Conservation (phyloP, 2,329 filamentous ascomycete genomes). For the Onygena corvina region DNA sequence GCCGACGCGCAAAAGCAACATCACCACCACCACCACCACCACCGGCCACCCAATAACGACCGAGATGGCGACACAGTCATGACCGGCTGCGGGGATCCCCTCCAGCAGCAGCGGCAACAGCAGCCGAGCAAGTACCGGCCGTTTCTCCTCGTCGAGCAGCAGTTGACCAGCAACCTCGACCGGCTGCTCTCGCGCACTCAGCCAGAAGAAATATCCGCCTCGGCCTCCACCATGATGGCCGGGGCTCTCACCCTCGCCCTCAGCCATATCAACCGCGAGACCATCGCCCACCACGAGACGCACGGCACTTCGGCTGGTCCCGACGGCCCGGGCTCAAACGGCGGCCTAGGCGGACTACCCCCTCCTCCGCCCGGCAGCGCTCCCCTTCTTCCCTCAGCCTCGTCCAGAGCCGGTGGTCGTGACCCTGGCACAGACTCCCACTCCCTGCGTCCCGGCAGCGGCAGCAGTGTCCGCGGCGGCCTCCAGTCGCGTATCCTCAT, state of each 20-base stretch:
- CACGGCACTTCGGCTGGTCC: slow-evolving; percentile 37
- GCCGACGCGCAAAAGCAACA: slow-evolving; percentile 4
- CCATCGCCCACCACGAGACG: slow-evolving; percentile 51
- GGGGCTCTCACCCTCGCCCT: slow-evolving; percentile 84
- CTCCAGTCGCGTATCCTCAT: slow-evolving; percentile 77
- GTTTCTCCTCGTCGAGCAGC: slow-evolving; percentile 74
- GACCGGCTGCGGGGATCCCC: slow-evolving; percentile 32
- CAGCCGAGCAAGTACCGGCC: slow-evolving; percentile 84
- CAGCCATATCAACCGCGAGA: slow-evolving; percentile 76
- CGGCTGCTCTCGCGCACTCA: slow-evolving; percentile 60
- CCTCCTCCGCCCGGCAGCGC: slow-evolving; percentile 13
- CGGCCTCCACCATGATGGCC: slow-evolving; percentile 70
- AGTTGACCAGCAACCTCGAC: slow-evolving; percentile 62
- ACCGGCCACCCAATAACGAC: slow-evolving; percentile 15
- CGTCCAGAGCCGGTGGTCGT: not conserved
- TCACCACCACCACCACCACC: not conserved
- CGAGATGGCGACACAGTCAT: slow-evolving; percentile 47
- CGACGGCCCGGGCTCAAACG: slow-evolving; percentile 24
- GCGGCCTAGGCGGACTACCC: slow-evolving; percentile 15
- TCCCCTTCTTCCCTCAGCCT: slow-evolving; percentile 14
- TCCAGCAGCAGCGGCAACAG: slow-evolving; percentile 22
- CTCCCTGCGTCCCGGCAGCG: slow-evolving; percentile 18
- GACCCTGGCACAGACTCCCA: slow-evolving; percentile 34
- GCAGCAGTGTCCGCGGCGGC: slow-evolving; percentile 27
- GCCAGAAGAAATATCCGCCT: slow-evolving; percentile 45